These are phyloP conservation scores for Fagopyrum esculentum DNA, from an alignment of 148 eudicot species.

Conservation along the genomic window DNA sequence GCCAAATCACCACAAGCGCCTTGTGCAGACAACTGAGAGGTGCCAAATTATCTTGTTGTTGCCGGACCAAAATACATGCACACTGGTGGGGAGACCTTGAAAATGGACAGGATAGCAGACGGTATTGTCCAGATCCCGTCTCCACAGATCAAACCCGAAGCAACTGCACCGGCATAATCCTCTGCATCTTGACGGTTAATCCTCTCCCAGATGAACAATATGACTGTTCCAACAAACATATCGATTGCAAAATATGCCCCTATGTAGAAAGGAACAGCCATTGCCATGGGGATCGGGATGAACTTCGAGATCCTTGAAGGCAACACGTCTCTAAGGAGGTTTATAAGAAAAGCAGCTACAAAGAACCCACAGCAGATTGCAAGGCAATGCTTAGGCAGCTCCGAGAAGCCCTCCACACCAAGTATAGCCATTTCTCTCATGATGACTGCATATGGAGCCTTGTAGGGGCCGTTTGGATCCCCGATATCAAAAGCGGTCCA, in stretches of 20 bases:
- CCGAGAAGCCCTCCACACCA: constrained; percentile 64
- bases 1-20: neutral
- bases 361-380: constrained; percentile 54
- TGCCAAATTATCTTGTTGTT: constrained; percentile 2
- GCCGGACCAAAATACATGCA: constrained; percentile 46
- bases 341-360: constrained; percentile 42
- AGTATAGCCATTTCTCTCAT: constrained; percentile 69
- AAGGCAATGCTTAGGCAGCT: constrained; percentile 63
- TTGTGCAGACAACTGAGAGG: no score
- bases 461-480: constrained; percentile 51
- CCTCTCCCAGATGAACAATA: constrained; percentile 46
- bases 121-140: constrained; percentile 49
- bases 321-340: constrained; percentile 44
- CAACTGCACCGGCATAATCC: constrained; percentile 37
- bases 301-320: constrained; percentile 40
- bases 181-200: constrained; percentile 28
- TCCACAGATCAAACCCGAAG: constrained; percentile 44
- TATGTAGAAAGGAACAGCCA: constrained; percentile 69
- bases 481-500: constrained; percentile 73
- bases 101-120: constrained; percentile 34
- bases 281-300: constrained; percentile 71
- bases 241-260: constrained; percentile 74
- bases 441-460: constrained; percentile 71
- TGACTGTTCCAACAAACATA: constrained; percentile 69
- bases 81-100: constrained; percentile 38